phyloP scores from a whole-genome alignment of 352 stramenopile species.

The Thraustochytrium sp. region DNA sequence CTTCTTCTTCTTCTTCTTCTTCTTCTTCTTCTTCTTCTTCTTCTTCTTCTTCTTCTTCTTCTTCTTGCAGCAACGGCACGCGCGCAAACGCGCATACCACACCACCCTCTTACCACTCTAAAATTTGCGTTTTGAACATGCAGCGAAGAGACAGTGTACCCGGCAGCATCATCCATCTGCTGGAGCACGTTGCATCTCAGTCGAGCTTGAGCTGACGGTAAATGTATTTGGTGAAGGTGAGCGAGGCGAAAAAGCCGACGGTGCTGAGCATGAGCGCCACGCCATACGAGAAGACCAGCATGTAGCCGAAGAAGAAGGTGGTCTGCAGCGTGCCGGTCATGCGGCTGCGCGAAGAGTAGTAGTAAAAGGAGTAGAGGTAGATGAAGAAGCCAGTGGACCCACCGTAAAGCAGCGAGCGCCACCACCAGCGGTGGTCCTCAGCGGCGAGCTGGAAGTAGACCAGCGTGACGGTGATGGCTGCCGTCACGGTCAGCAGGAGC shows the following conservation, averaged over 20 bases:
- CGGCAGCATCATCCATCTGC: not conserved
- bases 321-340: constrained; percentile 92
- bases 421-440: constrained; percentile 96
- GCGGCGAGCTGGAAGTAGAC: constrained; percentile 94
- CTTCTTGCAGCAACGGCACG: not conserved
- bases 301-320: constrained; percentile 97
- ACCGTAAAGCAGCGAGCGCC: constrained; percentile 86
- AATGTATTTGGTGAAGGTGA: constrained; percentile 93
- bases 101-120: not conserved
- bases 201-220: constrained; percentile 94
- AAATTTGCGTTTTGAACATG: not conserved
- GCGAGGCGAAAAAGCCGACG: constrained; percentile 88
- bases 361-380: constrained; percentile 90
- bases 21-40: not conserved
- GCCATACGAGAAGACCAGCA: constrained; percentile 88
- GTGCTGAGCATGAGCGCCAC: constrained; percentile 96
- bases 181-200: constrained; percentile 55
- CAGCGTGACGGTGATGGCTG: constrained; percentile 93
- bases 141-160: not conserved
- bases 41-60: not conserved
- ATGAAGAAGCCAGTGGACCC: constrained; percentile 90
- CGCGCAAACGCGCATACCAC: not conserved
- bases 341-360: constrained; percentile 83
- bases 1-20: not conserved
- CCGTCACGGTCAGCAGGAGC: constrained; percentile 89